Conservation (phyloP, 768 basidiomycete species). For the Suillus cothurnatus region DNA sequence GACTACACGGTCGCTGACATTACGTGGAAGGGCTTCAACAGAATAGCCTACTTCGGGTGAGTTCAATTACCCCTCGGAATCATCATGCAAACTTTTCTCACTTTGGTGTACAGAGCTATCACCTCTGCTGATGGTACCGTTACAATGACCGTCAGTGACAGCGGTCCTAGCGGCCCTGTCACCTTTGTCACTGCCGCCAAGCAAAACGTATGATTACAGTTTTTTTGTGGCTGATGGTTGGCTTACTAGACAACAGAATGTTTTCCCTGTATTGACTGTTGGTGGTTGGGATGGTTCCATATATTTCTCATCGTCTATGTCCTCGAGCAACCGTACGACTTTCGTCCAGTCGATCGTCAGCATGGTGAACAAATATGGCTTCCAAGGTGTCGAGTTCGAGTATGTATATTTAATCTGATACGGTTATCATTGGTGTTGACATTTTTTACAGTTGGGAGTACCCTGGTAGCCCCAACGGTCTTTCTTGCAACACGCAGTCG, state of each 20-base stretch:
- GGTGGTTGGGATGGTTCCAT: slow-evolving; percentile 70
- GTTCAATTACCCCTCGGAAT: neutral
- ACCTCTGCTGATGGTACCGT: slow-evolving; percentile 20
- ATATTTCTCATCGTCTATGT: slow-evolving; percentile 63
- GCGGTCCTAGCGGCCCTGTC: slow-evolving; percentile 10
- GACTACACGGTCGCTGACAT: slow-evolving; percentile 50
- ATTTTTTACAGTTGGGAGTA: slow-evolving; percentile 77
- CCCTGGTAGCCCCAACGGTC: slow-evolving; percentile 60
- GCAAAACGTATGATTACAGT: slow-evolving; percentile 24
- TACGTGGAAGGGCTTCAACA: slow-evolving; percentile 68
- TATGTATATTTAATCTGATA: slow-evolving; percentile 32
- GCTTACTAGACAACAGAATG: slow-evolving; percentile 38
- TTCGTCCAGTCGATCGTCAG: slow-evolving; percentile 57
- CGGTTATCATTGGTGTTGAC: slow-evolving; percentile 3
- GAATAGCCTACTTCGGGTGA: slow-evolving; percentile 67
- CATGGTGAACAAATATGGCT: slow-evolving; percentile 48
- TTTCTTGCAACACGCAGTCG: slow-evolving; percentile 68
- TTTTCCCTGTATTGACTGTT: slow-evolving; percentile 58
- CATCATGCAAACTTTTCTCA: neutral
- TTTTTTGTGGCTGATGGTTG: too few species aligned
- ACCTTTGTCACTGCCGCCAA: slow-evolving; percentile 27
- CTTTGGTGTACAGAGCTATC: neutral
- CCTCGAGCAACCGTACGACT: slow-evolving; percentile 52
- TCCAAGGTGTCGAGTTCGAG: slow-evolving; percentile 75
- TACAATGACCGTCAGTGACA: slow-evolving; percentile 14